These are phyloP conservation scores for Malania oleifera DNA, from an alignment of 164 flowering plant genomes.

Conservation along the genomic window DNA sequence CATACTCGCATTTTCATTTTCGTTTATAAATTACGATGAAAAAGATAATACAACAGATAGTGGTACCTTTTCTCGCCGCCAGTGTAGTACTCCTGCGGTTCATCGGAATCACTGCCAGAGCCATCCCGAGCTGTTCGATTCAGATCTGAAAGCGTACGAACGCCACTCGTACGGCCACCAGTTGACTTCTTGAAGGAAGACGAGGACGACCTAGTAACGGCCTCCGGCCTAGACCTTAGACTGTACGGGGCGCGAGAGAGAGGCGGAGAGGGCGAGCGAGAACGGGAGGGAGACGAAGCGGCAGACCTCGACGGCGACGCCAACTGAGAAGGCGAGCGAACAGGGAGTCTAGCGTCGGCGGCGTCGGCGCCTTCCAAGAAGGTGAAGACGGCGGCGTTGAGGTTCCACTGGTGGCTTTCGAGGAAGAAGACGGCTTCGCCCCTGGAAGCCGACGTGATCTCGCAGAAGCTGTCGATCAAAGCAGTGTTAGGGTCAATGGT, in stretches of 20 bases:
- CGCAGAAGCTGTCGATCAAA: conserved; percentile 37
- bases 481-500: not conserved
- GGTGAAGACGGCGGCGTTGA: conserved; percentile 63
- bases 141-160: conserved; percentile 47
- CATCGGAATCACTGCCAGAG: conserved; percentile 34
- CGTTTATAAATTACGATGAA: too few species aligned
- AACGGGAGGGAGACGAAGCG: not conserved
- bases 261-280: conserved; percentile 5
- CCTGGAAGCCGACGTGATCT: conserved; percentile 42
- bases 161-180: conserved; percentile 19
- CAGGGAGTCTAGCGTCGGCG: too few species aligned
- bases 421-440: conserved; percentile 52
- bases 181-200: not conserved
- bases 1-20: too few species aligned
- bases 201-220: conserved; percentile 6
- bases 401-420: conserved; percentile 54
- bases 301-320: not conserved
- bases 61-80: conserved; percentile 55
- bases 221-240: conserved; percentile 20
- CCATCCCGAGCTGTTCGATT: conserved; percentile 27
- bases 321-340: too few species aligned
- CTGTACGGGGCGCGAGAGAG: conserved; percentile 28
- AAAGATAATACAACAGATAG: not conserved
- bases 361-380: conserved; percentile 34
- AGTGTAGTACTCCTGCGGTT: conserved; percentile 45